These are phyloP conservation scores for Aspergillus fijiensis DNA, from an alignment of 2,329 filamentous ascomycete genomes.

Conservation along the genomic window DNA sequence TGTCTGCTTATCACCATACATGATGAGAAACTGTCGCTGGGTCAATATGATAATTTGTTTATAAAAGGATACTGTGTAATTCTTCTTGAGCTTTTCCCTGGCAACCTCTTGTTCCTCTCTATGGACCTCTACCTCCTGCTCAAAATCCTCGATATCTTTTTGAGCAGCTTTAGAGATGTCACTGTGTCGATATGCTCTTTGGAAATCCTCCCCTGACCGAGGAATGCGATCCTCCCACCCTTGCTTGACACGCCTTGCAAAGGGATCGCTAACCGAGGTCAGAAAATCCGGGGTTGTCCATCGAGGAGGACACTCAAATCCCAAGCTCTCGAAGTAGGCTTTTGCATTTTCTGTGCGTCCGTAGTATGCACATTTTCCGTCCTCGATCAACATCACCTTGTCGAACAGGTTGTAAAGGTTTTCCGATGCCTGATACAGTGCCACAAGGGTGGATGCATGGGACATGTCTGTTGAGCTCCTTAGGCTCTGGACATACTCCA, in stretches of 20 bases:
- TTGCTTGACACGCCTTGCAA: constrained; percentile 56
- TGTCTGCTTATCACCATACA: constrained; percentile 55
- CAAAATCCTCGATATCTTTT: constrained; percentile 55
- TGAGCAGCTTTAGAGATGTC: constrained; percentile 45
- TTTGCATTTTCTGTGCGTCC: constrained; percentile 64
- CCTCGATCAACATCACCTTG: constrained; percentile 66
- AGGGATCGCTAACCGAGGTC: constrained; percentile 67
- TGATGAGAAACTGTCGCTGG: constrained; percentile 55
- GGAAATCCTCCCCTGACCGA: constrained; percentile 56
- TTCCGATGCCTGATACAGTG: constrained; percentile 67
- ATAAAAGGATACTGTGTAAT: constrained; percentile 53
- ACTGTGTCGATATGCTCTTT: constrained; percentile 51
- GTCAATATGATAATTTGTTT: constrained; percentile 55
- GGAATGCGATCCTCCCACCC: constrained; percentile 60
- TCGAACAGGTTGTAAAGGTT: constrained; percentile 59
- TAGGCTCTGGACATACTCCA: constrained; percentile 70
- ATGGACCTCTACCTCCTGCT: constrained; percentile 47
- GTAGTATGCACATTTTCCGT: constrained; percentile 71
- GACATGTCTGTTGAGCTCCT: constrained; percentile 65
- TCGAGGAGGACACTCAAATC: constrained; percentile 69
- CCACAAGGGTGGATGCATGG: constrained; percentile 62
- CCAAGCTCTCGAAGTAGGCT: constrained; percentile 68
- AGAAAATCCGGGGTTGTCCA: constrained; percentile 76
- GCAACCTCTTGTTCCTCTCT: constrained; percentile 41
- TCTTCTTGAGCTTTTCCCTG: constrained; percentile 48